phyloP scores from a whole-genome alignment of 2,329 filamentous ascomycete genomes.

The Lojkania enalia region DNA sequence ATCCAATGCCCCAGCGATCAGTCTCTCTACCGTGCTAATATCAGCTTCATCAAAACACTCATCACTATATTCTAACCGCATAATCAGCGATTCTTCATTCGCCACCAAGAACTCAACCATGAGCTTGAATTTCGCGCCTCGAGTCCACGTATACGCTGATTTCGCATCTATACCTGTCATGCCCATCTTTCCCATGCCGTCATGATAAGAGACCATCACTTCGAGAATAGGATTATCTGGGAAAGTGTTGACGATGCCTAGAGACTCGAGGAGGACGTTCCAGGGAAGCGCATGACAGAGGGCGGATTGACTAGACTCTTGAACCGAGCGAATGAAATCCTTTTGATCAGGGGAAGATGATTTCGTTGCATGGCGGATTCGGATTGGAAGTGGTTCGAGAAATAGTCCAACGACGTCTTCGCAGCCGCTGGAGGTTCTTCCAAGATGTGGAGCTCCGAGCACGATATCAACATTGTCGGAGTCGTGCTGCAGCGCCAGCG shows the following conservation, averaged over 20 bases:
- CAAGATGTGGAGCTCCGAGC: constrained; percentile 33
- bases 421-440: constrained; percentile 25
- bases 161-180: constrained; percentile 13
- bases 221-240: constrained; percentile 15
- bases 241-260: constrained; percentile 9
- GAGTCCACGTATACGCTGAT: constrained; percentile 11
- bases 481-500: constrained; percentile 16
- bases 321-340: constrained; percentile 14
- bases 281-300: constrained; percentile 36
- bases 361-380: constrained; percentile 16
- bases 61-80: constrained; percentile 18
- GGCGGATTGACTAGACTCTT: constrained; percentile 23
- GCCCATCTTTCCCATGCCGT: constrained; percentile 3
- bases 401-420: constrained; percentile 31
- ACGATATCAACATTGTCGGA: constrained; percentile 22
- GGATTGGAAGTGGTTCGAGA: constrained; percentile 35
- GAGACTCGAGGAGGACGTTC: constrained; percentile 29
- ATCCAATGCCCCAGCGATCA: neutral
- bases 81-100: neutral
- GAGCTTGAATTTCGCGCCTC: constrained; percentile 27
- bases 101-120: constrained; percentile 22
- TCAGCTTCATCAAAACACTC: constrained; percentile 11
- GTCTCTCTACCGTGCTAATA: neutral
- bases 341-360: constrained; percentile 1
- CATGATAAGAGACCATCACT: constrained; percentile 32